Conservation (phyloP, 805 yeast genomes). For the Wickerhamomyces bisporus region DNA sequence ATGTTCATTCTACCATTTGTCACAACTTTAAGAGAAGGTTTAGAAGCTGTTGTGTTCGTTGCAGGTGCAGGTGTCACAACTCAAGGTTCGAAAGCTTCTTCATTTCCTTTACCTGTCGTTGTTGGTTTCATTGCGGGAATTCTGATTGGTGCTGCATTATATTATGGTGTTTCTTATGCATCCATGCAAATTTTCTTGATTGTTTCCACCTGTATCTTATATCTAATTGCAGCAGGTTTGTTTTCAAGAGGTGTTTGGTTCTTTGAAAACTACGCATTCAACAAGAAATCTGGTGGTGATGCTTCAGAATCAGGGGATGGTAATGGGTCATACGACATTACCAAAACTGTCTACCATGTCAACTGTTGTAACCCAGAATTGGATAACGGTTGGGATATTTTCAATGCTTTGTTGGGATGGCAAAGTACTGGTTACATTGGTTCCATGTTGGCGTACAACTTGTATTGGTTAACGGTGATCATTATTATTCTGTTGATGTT, state of each 20-base stretch:
- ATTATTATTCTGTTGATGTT: slow-evolving; percentile 53
- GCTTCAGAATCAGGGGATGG: slow-evolving; percentile 91
- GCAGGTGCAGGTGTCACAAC: slow-evolving; percentile 87
- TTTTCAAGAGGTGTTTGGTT: slow-evolving; percentile 92
- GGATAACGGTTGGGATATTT: slow-evolving; percentile 95
- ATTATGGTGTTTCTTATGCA: slow-evolving; percentile 74
- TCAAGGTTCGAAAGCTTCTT: slow-evolving; percentile 45
- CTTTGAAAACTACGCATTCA: slow-evolving; percentile 67
- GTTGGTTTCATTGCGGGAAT: slow-evolving; percentile 80
- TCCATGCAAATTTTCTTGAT: slow-evolving; percentile 85
- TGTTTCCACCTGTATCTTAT: slow-evolving; percentile 81
- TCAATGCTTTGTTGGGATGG: slow-evolving; percentile 95
- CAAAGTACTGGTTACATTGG: slow-evolving; percentile 95
- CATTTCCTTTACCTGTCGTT: slow-evolving; percentile 93
- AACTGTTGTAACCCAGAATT: slow-evolving; percentile 94
- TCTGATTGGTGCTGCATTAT: slow-evolving; percentile 62
- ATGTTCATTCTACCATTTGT: slow-evolving; percentile 87
- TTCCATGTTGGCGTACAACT: slow-evolving; percentile 80
- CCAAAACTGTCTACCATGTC: slow-evolving; percentile 86
- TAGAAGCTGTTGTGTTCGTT: slow-evolving; percentile 92
- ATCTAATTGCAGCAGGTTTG: slow-evolving; percentile 86
- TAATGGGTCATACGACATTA: slow-evolving; percentile 88
- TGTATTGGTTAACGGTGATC: slow-evolving; percentile 78
- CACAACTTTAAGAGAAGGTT: slow-evolving; percentile 93
- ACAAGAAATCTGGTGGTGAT: slow-evolving; percentile 80